Evolutionary conservation across 352 stramenopile species (phyloP), one percentile per base, ranked within the genome.

Genomic region (Halophytophthora batemanensis): DNA sequence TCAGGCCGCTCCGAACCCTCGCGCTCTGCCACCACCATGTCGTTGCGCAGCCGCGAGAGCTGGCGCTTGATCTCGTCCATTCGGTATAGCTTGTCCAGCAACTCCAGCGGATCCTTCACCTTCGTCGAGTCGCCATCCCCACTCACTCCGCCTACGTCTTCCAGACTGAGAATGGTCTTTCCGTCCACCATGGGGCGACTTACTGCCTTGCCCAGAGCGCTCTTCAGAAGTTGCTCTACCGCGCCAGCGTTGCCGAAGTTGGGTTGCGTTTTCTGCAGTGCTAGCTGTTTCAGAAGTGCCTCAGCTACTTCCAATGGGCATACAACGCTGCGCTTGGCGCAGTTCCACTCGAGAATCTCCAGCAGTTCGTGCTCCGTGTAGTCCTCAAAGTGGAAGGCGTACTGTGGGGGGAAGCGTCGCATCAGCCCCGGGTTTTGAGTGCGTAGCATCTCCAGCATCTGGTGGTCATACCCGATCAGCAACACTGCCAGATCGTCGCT

Each of bases 381-480:
- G 62, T 98, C 90, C 22, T 97, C 90, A 57, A 97, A 98, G 43
- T 74, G 65, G 50, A 98, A 97, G 2, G 88, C 88, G 45, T 95
- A 82, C 48, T 97, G 72, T 12, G 82, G 59, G 12, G 82, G 77
- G 64, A 98, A 98, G 1, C 90, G 81, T 12, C 90, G 80, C 11
- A 62, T 67, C 4, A 98, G 53, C 5, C 93, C 93, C 14, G 86
- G 81, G 58, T 98, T 98, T 45, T 93, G 74, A 2, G 80, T 82
- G 0, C 82, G 69, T 35, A 98, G 66, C 82, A 98, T 97, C 50
- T 95, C 72, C 14, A 82, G 60, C 91, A 98, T 97, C 49, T 95
- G 66, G 12, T 83, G 64, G 41, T 93, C 74, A 44, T 98, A 98
- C 10, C 91, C 91, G 17, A 97, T 75, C 13, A 97, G 50, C 14